Evolutionary conservation across 257 asterid genomes (phyloP).

Genomic region (Thymus quinquecostatus): DNA sequence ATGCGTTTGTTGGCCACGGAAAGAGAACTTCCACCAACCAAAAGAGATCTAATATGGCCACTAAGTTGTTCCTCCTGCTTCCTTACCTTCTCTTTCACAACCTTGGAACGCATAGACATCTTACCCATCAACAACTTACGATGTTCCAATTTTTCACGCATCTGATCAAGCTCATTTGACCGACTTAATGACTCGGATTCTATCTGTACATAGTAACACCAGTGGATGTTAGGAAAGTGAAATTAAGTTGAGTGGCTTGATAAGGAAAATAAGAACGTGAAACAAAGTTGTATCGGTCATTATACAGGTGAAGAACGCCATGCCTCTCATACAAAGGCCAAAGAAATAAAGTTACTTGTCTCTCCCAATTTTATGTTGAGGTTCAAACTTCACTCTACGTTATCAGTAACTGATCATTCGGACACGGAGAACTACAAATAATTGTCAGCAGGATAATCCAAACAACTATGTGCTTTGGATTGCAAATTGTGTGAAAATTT

Average conservation of each 20-base stretch:
- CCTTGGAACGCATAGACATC: slow-evolving; percentile 88
- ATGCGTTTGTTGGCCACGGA: slow-evolving; percentile 75
- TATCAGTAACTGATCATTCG: not conserved
- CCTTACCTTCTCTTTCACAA: slow-evolving; percentile 73
- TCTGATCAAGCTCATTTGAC: slow-evolving; percentile 83
- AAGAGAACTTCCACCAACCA: slow-evolving; percentile 85
- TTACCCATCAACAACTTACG: slow-evolving; percentile 94
- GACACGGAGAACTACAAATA: not conserved
- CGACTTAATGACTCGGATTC: slow-evolving; percentile 73
- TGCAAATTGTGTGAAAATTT: not conserved
- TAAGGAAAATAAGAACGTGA: slow-evolving; percentile 14
- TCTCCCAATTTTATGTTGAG: not conserved
- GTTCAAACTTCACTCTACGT: not conserved
- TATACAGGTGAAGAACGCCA: slow-evolving; percentile 9
- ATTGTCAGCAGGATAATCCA: not conserved
- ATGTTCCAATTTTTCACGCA: slow-evolving; percentile 72
- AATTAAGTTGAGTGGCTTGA: slow-evolving; percentile 8
- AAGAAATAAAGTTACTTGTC: not conserved
- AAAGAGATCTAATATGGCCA: slow-evolving; percentile 71
- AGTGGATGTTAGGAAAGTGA: slow-evolving; percentile 33
- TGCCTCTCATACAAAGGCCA: not conserved
- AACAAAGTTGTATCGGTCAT: not conserved
- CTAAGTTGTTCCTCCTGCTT: slow-evolving; percentile 91
- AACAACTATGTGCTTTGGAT: not conserved
- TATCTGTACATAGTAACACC: slow-evolving; percentile 51